Evolutionary conservation across 2,329 filamentous ascomycete genomes (phyloP), one percentile per base, ranked within the genome.

Genomic region (Monilinia vaccinii-corymbosi): DNA sequence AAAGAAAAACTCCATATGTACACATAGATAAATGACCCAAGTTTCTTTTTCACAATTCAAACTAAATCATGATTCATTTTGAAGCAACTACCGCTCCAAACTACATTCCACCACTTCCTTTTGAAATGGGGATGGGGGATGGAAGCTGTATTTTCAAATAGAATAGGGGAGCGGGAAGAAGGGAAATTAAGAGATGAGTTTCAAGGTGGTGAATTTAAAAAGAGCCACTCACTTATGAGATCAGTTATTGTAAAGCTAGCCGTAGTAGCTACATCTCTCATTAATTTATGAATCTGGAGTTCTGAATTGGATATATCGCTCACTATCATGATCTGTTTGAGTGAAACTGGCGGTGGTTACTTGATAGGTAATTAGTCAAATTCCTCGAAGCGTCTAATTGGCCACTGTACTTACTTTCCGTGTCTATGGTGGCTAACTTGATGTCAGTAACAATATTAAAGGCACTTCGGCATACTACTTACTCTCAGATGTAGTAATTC

Each of bases 401-500:
- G 2, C 4, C 34, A 36, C 14, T 36, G 1, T 36, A 36, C 34
- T 36, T 36, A 36, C 34, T 36, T 36, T 36, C 34, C 14, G 11
- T 36, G 13, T 10, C 34, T 14, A 11, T 36, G 13, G 34, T 1
- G 38, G 13, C 42, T 16, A 31, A 38, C 21, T n/a, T 14, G 28
- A 13, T 28, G 50, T n/a, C 11, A 36, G 34, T 52, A 42, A 1
- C 11, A 21, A n/a, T 8, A 23, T 11, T 25, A 10, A 28, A 8
- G 36, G n/a, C n/a, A n/a, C 16, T 40, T 16, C 40, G 40, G 9
- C 8, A 8, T 28, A 28, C 6, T 45, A 51, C 42, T 53, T 31
- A 59, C 56, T 55, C 11, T 53, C 47, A n/a, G 60, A 57, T 18
- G 36, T 45, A 13, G 60, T 63, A n/a, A 44, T 52, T 18, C 59